A percentile compares a stretch with the other conserved stretches of the same genome.
Conservation (phyloP, 257 asterid genomes). For the Eucommia ulmoides region DNA sequence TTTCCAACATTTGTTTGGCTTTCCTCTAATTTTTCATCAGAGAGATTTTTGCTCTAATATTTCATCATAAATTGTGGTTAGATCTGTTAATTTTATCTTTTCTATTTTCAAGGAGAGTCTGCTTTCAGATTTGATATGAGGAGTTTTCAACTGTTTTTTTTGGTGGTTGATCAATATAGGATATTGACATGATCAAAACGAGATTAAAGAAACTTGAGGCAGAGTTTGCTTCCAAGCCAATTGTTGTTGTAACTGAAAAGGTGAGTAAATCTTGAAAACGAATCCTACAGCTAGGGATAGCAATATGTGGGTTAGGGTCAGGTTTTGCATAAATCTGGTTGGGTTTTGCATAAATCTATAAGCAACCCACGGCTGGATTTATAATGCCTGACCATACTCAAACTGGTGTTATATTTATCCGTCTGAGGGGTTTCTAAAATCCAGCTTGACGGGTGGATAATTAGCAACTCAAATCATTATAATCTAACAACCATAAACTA, state of each 20-base stretch:
- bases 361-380: neutral
- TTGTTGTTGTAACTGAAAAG: conserved; percentile 79
- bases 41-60: neutral
- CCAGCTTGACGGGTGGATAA: neutral
- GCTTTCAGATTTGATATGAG: neutral
- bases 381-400: neutral
- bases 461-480: no score
- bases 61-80: neutral
- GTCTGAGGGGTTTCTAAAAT: neutral
- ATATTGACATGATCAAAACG: conserved; percentile 33
- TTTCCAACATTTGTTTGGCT: neutral
- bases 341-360: no score
- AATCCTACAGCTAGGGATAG: neutral
- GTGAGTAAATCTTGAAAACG: conserved; percentile 12
- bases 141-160: conserved; percentile 3
- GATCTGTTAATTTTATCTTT: neutral
- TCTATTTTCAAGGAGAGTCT: neutral
- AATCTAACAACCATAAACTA: no score
- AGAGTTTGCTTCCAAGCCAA: conserved; percentile 37
- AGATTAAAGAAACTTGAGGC: conserved; percentile 54
- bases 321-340: neutral
- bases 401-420: neutral
- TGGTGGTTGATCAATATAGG: conserved; percentile 32
- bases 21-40: conserved; percentile 1
- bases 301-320: neutral